A percentile compares a stretch with the other conserved stretches of the same genome.
These are phyloP conservation scores for Pseudogymnoascus sp. DNA, from an alignment of 2,329 filamentous ascomycete genomes.

Conservation along the genomic window DNA sequence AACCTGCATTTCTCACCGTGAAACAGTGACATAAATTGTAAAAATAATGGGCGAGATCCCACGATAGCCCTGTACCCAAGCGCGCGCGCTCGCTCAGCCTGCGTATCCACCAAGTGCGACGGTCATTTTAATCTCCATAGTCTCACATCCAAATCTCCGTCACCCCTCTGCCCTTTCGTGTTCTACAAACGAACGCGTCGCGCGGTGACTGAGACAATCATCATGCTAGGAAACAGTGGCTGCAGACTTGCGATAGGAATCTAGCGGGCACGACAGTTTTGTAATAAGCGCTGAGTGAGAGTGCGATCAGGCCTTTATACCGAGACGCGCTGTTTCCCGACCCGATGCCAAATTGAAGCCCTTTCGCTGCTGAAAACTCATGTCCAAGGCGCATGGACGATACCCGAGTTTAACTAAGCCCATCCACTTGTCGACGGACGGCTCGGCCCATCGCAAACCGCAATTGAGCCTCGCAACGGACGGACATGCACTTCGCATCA, in stretches of 20 bases:
- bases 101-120: not conserved
- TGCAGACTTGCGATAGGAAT: not conserved
- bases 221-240: not conserved
- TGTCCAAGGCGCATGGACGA: slow-evolving; percentile 1
- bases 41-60: not conserved
- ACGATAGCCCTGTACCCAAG: not conserved
- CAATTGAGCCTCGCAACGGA: not conserved
- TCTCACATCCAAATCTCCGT: slow-evolving; percentile 7
- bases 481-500: not conserved
- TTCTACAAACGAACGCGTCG: slow-evolving; percentile 7
- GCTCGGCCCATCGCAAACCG: slow-evolving; percentile 3
- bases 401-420: not conserved
- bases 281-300: not conserved
- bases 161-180: not conserved
- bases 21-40: slow-evolving; percentile 7
- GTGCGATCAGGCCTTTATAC: not conserved
- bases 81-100: not conserved
- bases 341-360: not conserved
- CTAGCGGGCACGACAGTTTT: not conserved
- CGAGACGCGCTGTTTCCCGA: not conserved
- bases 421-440: not conserved
- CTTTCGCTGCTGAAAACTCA: not conserved
- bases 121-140: slow-evolving; percentile 6
- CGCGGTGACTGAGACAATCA: slow-evolving; percentile 6
- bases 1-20: slow-evolving; percentile 7